Base-by-base conservation (phyloP, 208 protist species). In the Herpetomonas muscarum region DNA sequence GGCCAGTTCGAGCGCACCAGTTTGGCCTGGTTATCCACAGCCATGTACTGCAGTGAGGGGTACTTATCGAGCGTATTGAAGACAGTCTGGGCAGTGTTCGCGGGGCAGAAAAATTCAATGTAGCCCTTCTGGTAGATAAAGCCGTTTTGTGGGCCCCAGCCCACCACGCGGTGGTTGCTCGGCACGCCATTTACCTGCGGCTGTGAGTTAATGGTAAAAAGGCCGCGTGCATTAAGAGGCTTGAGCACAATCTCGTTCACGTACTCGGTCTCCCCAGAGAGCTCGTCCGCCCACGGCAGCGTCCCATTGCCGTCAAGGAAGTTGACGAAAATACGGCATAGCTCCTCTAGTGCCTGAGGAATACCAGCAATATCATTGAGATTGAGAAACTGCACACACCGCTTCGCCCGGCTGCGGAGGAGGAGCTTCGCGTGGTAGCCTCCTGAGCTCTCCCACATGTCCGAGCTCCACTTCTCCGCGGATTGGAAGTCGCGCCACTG, bases 141-240 rank as follows among this genome's bases (percentile, higher is more conserved):
- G 15, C 81, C 81, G 45, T 66, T 50, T n/a, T 24, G 32, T 15
- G 74, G 70, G 2, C 80, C 86, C 75, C 80, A 91, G n/a, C 78
- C 83, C 17, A 93, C 59, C 1, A 76, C 51, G 36, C 60, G 67
- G 73, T 96, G 67, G 21, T 59, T 64, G 19, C 93, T 97, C 32
- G 71, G 59, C 10, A 57, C 79, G 10, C 84, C 89, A 62, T 98
- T 97, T 26, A 97, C 76, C 6, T 51, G 57, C 9, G 92, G 91
- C 79, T 98, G 97, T 15, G 64, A 82, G 74, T 97, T 97, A 44
- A 97, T 98, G 17, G 93, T 98, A 37, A 96, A 87, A 39, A 97
- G 79, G 13, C 93, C 95, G 37, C 76, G 52, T 19, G 67, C 59
- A 57, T 97, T 97, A 1, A 98, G 54, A 5, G 67, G 70, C 45